Evolutionary conservation across 1,284 basidiomycete genomes (phyloP), one percentile per base, ranked within the genome.

Genomic region (Ustilago tritici): DNA sequence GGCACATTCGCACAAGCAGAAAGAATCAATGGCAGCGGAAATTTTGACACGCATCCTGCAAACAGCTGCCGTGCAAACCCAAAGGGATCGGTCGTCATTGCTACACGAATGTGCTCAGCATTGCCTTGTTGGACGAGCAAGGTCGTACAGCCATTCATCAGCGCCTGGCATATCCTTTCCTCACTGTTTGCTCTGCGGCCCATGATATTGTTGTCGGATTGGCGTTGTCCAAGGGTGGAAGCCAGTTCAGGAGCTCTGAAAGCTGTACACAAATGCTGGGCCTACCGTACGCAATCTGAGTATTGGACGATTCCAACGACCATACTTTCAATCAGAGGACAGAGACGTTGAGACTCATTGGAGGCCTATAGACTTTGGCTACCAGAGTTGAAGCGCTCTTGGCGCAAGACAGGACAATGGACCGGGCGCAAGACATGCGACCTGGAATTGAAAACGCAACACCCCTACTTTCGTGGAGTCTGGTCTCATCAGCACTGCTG

Each of bases 31-130:
- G 8, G 23, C 17, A 40, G 23, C 36, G 14, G 23, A 31, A 56
- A 56, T 41, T 56, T 56, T 54, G 52, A 54, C 52, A 54, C 52
- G 52, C 52, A 31, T 52, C 43, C 43, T 46, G 43, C 43, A 46
- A 46, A 46, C 10, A 43, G 40, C n/a, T 15, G n/a, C n/a, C 43
- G 43, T 46, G 43, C 43, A 46, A 19, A 46, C 6, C 19, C 10
- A 46, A 41, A 19, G n/a, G 43, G 43, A 23, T 19, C 19, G 43
- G 43, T 46, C 43, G 43, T 46, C 43, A 19, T 46, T 4, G 43
- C 49, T 31, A 14, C 49, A 52, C 11, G 49, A 34, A 31, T 52
- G 31, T 52, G 15, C 49, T 52, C 32, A 52, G 49, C 32, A 46
- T 46, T 19, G 7, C 43, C 15, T 19, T 10, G 43, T 46, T 46